Conservation (phyloP, 2,329 filamentous ascomycete genomes). For the Leptosphaerulina australis region DNA sequence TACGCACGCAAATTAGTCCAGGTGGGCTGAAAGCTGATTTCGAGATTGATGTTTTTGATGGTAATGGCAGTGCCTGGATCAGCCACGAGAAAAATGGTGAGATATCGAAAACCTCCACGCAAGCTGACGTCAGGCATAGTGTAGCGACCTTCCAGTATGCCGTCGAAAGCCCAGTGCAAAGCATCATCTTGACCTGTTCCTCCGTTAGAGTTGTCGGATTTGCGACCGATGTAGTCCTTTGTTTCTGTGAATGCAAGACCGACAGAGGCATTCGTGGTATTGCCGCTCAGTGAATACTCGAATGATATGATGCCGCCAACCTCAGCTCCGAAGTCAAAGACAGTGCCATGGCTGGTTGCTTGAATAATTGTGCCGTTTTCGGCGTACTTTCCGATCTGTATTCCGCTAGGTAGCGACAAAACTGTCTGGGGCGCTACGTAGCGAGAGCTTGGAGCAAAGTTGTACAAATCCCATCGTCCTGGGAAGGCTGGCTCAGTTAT, state of each 20-base stretch:
- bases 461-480: conserved; percentile 2
- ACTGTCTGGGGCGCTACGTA: not conserved
- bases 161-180: conserved; percentile 52
- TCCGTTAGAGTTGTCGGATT: conserved; percentile 52
- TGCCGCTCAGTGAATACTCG: conserved; percentile 51
- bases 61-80: conserved; percentile 44
- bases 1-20: conserved; percentile 54
- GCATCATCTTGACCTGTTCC: conserved; percentile 52
- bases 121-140: conserved; percentile 54
- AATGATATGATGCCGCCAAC: conserved; percentile 63
- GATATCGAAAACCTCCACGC: conserved; percentile 61
- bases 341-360: conserved; percentile 19
- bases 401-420: conserved; percentile 1
- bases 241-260: conserved; percentile 53
- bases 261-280: conserved; percentile 42
- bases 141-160: conserved; percentile 46
- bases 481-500: not conserved
- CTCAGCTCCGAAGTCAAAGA: conserved; percentile 65
- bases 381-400: not conserved
- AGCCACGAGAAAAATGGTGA: conserved; percentile 55
- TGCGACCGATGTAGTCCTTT: conserved; percentile 52
- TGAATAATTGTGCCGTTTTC: not conserved
- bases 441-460: conserved; percentile 4
- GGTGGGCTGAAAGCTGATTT: conserved; percentile 58
- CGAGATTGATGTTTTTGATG: conserved; percentile 50